These are phyloP conservation scores for Marasmius sp. DNA, from an alignment of 1,284 basidiomycete species.

Conservation along the genomic window DNA sequence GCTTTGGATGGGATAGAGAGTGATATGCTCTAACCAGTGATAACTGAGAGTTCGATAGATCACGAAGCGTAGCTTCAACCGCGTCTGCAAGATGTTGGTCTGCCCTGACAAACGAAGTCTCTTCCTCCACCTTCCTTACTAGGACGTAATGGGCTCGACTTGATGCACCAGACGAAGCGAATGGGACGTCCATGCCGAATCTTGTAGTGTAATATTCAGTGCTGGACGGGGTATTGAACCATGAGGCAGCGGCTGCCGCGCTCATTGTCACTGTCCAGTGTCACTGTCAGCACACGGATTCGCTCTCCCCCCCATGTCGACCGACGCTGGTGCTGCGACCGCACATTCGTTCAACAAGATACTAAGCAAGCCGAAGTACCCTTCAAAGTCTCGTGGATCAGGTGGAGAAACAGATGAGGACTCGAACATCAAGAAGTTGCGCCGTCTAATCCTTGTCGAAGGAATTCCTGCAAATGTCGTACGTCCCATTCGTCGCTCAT, in stretches of 20 bases:
- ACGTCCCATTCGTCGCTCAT: slow-evolving; percentile 15
- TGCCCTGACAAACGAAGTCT: slow-evolving; percentile 49
- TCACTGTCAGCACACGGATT: not conserved
- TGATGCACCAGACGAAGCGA: slow-evolving; percentile 71
- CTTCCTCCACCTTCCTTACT: slow-evolving; percentile 66
- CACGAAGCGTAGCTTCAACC: slow-evolving; percentile 52
- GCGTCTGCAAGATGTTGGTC: slow-evolving; percentile 60
- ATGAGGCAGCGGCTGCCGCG: not conserved
- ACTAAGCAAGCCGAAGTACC: slow-evolving; percentile 63
- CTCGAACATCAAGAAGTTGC: slow-evolving; percentile 63
- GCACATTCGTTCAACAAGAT: slow-evolving; percentile 79
- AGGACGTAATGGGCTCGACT: slow-evolving; percentile 71
- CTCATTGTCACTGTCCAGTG: not conserved
- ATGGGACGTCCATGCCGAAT: slow-evolving; percentile 64
- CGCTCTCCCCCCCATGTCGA: slow-evolving; percentile 21
- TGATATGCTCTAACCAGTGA: slow-evolving; percentile 45
- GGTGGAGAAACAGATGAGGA: slow-evolving; percentile 75
- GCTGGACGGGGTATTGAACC: not conserved
- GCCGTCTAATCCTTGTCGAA: slow-evolving; percentile 84
- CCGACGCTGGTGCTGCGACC: slow-evolving; percentile 33
- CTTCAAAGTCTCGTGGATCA: slow-evolving; percentile 57
- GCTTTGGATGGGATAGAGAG: slow-evolving; percentile 5
- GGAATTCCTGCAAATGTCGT: slow-evolving; percentile 78
- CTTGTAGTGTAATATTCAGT: not conserved
- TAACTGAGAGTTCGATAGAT: slow-evolving; percentile 46